Conservation (phyloP, 306 rosid genomes). For the Mucuna pruriens region DNA sequence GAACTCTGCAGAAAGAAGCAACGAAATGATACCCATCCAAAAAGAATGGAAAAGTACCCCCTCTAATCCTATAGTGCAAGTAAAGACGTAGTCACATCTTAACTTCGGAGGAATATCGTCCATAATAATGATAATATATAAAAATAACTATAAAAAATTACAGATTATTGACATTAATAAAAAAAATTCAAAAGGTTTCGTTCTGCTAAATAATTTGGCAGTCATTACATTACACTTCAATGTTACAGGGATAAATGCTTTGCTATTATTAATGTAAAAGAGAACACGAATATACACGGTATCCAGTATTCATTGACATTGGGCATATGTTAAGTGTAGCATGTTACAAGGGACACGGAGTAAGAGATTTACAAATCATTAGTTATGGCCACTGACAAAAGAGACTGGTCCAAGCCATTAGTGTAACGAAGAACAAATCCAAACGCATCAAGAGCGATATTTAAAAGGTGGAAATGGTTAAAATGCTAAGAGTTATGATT, state of each 20-base stretch:
- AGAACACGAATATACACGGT: slow-evolving; percentile 39
- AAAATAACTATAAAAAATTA: neutral
- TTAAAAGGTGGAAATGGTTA: slow-evolving; percentile 25
- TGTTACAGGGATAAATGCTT: slow-evolving; percentile 9
- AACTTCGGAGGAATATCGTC: too few relatives aligned
- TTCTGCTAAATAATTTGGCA: slow-evolving; percentile 21
- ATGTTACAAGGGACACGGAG: slow-evolving; percentile 18
- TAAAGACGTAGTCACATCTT: too few relatives aligned
- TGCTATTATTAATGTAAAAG: slow-evolving; percentile 38
- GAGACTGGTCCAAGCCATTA: slow-evolving; percentile 34
- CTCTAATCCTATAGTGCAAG: neutral
- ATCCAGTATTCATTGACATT: neutral
- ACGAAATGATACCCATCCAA: neutral
- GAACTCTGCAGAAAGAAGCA: neutral
- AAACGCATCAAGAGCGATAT: slow-evolving; percentile 36
- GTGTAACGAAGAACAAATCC: slow-evolving; percentile 36
- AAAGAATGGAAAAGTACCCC: neutral
- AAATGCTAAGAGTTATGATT: slow-evolving; percentile 41
- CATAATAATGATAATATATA: neutral
- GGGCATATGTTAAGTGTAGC: slow-evolving; percentile 42
- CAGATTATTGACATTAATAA: neutral
- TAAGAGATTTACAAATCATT: slow-evolving; percentile 45
- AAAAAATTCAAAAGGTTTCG: neutral
- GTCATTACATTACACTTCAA: slow-evolving; percentile 27
- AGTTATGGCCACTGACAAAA: neutral